A percentile compares a stretch with the other conserved stretches of the same genome.
These are phyloP conservation scores for Sporothrix variecibatus DNA, from an alignment of 2,329 filamentous ascomycete species.

Conservation along the genomic window DNA sequence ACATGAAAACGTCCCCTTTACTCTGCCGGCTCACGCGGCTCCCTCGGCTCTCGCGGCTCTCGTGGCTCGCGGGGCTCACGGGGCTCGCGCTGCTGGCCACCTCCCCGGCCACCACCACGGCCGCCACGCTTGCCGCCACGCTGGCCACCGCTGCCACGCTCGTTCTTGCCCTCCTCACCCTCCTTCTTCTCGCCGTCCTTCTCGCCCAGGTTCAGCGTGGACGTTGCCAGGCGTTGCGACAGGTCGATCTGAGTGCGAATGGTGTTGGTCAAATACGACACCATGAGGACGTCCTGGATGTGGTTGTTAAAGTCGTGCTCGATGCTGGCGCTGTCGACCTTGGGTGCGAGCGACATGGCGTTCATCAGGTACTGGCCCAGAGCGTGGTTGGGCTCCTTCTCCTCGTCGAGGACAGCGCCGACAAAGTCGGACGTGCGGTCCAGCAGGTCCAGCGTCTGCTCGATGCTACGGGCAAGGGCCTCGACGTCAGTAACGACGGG, in stretches of 20 bases:
- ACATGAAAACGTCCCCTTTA: slow-evolving; percentile 13
- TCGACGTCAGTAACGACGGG: slow-evolving; percentile 86
- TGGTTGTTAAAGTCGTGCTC: slow-evolving; percentile 99
- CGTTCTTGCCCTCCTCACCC: slow-evolving; percentile 45
- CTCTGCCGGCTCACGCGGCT: slow-evolving; percentile 44
- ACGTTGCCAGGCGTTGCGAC: slow-evolving; percentile 89
- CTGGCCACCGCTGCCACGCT: slow-evolving; percentile 49
- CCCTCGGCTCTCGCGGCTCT: slow-evolving; percentile 44
- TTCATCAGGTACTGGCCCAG: slow-evolving; percentile 95
- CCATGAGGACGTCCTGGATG: slow-evolving; percentile 97
- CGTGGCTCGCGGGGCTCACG: slow-evolving; percentile 46
- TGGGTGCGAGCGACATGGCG: slow-evolving; percentile 87
- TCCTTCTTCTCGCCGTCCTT: slow-evolving; percentile 47
- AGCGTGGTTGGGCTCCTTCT: slow-evolving; percentile 83
- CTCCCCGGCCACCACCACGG: slow-evolving; percentile 47
- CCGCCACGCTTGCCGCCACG: slow-evolving; percentile 45
- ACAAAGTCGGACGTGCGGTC: slow-evolving; percentile 92
- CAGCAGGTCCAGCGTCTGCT: slow-evolving; percentile 85
- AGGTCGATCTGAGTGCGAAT: slow-evolving; percentile 99
- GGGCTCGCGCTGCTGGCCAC: slow-evolving; percentile 51
- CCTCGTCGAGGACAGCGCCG: slow-evolving; percentile 90
- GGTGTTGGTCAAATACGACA: slow-evolving; percentile 97
- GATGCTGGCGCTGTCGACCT: slow-evolving; percentile 87
- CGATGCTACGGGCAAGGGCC: slow-evolving; percentile 78
- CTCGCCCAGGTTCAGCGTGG: slow-evolving; percentile 56